Evolutionary conservation across 163 green algal genomes (phyloP), one percentile per base, ranked within the genome.

Genomic region (Scenedesmus sp.): DNA sequence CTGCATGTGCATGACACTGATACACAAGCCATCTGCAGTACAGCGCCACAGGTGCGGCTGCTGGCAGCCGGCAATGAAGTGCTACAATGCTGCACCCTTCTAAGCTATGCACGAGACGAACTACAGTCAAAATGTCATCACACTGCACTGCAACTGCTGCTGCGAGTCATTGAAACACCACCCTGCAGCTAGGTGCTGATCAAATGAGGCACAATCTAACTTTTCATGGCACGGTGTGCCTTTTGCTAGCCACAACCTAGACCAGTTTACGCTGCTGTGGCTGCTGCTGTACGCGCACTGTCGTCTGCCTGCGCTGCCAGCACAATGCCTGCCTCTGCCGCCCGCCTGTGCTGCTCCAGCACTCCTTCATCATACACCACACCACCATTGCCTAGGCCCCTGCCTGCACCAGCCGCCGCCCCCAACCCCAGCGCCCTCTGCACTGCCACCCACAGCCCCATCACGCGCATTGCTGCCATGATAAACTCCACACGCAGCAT

Each of bases 281-380:
- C 87, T 62, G 87, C 56, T 52, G 74, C 7, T 6, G 15, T 52
- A 3, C 5, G 70, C 46, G 70, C 70, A 52, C 23, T 52, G 6
- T 79, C 74, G 12, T 91, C 87, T 55, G 55, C 26, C 70, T 91
- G 26, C n/a, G 87, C 87, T 34, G 74, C 57, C n/a, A 91, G 59
- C 56, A 91, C 60, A 16, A 91, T 62, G 1, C 87, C 87, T n/a
- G 62, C 57, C 54, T 87, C 87, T 64, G 60, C 87, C 5, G 87
- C 87, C 23, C 20, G 20, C 57, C 60, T 60, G 23, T 91, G 87
- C 87, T 86, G 57, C 26, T 62, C 74, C 23, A 91, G 60, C 76
- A 91, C 57, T 52, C n/a, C 74, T 46, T 91, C 87, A 66, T 91
- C 87, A 76, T 91, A 91, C 59, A 91, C 87, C 18, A 91, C 87